Base-by-base conservation (phyloP, 208 protist species). In the Spongospora subterranea region DNA sequence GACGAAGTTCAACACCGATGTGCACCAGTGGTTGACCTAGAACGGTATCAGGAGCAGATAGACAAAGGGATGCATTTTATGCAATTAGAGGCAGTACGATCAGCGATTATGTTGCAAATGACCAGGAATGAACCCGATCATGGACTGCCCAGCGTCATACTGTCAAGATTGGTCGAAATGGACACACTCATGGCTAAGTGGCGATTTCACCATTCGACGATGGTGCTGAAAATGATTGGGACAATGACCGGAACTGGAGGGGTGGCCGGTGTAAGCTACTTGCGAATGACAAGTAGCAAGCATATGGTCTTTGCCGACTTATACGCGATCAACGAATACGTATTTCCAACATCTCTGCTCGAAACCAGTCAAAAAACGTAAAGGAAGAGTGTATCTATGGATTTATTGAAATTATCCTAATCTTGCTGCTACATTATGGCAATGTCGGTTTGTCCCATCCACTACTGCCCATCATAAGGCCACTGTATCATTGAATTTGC, bases 221-320 rank as follows among this genome's bases (percentile, higher is more conserved):
- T 82, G 71, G 71, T 82, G 6, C 71, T 40, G 35, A 6, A n/a
- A 20, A 45, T 82, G 13, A 35, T 82, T 43, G 71, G 71, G 13
- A 6, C 11, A n/a, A 82, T 40, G n/a, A 45, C 6, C 17, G 71
- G 71, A 35, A 82, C 71, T 82, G 71, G 71, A 82, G 71, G 71
- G 17, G 6, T 13, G 6, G 6, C 35, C n/a, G 71, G 71, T 35
- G n/a, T 82, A 13, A 35, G n/a, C 6, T 82, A 43, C n/a, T 24
- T 60, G 13, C 6, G 6, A 29, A 6, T 29, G 24, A 60, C 50
- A 6, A 60, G 50, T 24, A 60, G 6, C 13, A 60, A 24, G 50
- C 50, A 60, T 60, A 6, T 60, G 24, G 50, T 60, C 24, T 60
- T 60, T 60, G 24, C 50, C 13, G 50, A 60, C 24, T 24, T 60